Percentiles rank a stretch among this genome's conserved stretches.
phyloP scores from a whole-genome alignment of 148 eudicot genomes.

The Drosera capensis region DNA sequence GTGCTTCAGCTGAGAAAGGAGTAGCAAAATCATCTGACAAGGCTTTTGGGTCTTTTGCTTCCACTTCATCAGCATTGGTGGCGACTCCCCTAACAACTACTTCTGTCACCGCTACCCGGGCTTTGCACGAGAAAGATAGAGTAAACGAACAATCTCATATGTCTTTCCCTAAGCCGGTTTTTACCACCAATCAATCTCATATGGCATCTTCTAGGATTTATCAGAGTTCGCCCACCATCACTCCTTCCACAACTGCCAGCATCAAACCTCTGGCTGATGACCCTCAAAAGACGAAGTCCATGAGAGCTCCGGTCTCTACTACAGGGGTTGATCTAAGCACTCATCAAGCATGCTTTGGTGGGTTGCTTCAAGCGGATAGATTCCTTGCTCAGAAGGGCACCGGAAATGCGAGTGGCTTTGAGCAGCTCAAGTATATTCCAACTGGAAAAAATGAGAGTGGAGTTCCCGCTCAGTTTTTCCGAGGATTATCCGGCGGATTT shows the following conservation, averaged over 20 bases:
- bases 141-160: too few relatives aligned
- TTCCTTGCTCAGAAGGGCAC: background rate
- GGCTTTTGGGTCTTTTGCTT: too few relatives aligned
- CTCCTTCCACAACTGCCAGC: too few relatives aligned
- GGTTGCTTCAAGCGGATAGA: background rate
- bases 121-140: too few relatives aligned
- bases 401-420: constrained; percentile 1
- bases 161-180: background rate
- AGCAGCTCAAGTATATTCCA: background rate
- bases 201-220: background rate
- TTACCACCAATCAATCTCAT: background rate
- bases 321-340: background rate
- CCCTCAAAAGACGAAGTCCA: background rate
- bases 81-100: too few relatives aligned
- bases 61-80: too few relatives aligned
- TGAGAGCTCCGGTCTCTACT: background rate
- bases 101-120: too few relatives aligned
- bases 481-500: constrained; percentile 1
- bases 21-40: background rate
- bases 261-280: background rate
- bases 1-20: background rate
- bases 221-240: background rate
- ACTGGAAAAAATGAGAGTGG: background rate
- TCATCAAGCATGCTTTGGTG: background rate
- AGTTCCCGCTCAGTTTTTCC: background rate